Evolutionary conservation across 176 grass and related monocot genomes (phyloP).

Genomic region (Avena insularis): DNA sequence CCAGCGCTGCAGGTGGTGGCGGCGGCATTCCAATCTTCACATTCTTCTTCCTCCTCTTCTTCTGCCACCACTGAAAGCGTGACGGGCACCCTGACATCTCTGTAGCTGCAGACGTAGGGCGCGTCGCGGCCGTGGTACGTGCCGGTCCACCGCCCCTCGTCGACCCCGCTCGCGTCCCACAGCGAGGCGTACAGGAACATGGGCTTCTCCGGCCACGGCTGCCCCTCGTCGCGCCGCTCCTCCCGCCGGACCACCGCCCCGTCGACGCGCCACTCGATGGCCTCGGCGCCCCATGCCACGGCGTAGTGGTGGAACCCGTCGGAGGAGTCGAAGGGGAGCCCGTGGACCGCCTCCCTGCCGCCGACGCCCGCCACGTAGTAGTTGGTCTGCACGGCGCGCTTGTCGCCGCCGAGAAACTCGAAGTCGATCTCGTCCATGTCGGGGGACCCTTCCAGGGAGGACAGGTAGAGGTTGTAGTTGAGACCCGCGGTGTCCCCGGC

Average conservation of each 20-base stretch:
- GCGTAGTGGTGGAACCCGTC: conserved; percentile 71
- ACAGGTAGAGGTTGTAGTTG: conserved; percentile 88
- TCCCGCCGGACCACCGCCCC: conserved; percentile 57
- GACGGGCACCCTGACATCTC: conserved; percentile 56
- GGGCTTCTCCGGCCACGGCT: conserved; percentile 73
- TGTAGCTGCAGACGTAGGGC: conserved; percentile 76
- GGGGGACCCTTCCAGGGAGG: conserved; percentile 59
- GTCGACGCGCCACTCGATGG: conserved; percentile 76
- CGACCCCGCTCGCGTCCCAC: conserved; percentile 72
- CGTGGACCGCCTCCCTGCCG: conserved; percentile 62
- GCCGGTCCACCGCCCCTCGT: conserved; percentile 65
- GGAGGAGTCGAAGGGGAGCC: conserved; percentile 61
- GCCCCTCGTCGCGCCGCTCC: conserved; percentile 44
- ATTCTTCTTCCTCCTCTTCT: conserved; percentile 12
- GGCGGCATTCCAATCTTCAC: neutral
- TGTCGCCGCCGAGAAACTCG: conserved; percentile 75
- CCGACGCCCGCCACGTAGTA: conserved; percentile 55
- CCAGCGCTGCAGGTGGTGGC: neutral
- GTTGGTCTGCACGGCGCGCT: conserved; percentile 74
- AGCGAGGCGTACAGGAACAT: conserved; percentile 80
- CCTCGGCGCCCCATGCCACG: conserved; percentile 54
- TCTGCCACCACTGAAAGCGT: conserved; percentile 33
- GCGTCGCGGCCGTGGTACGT: conserved; percentile 61
- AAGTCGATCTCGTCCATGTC: conserved; percentile 86
- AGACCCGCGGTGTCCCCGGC: conserved; percentile 57